Base-by-base conservation (phyloP, 495 filamentous ascomycete species). In the Cryomyces minteri region DNA sequence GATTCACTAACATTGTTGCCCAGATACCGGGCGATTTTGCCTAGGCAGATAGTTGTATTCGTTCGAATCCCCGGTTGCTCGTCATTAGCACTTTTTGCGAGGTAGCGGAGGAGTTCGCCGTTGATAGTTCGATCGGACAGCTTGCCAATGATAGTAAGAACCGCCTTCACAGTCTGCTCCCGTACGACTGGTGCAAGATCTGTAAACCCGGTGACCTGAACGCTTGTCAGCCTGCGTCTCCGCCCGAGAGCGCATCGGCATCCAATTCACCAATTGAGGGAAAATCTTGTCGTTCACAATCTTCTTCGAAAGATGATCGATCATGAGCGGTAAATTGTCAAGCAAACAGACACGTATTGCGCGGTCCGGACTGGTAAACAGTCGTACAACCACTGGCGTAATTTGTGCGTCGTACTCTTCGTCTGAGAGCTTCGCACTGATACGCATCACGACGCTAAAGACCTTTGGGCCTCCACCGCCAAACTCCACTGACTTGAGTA, bases 401-500 rank as follows among this genome's bases (percentile, higher is more conserved):
- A 98, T 68, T 47, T 74, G 80, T 4, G 72, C 57, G 33, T 92
- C 86, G 61, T 86, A 98, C 57, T 98, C 88, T 2, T 95, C 90
- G 43, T 80, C 79, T 0, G 84, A 74, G 29, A 96, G 58, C 54
- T 94, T 95, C 29, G 74, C 66, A 9, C 82, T 77, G 54, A 98
- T 94, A 54, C 90, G 90, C 65, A 95, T 76, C 12, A 94, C 82
- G 5, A 88, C 76, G 0, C 68, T 65, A 46, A 98, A 86, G 5
- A 92, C 87, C 54, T 94, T 94, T 0, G 88, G 81, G 0, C 90
- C 90, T 37, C 92, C 90, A 28, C 90, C 90, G 28, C 90, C 92
- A 62, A 94, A 98, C 54, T 98, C 90, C 6, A 98, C 85, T 0
- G 86, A 90, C 54, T 95, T 96, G 0, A 98, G 68, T n/a, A 98